phyloP scores from a whole-genome alignment of 202 grass and related monocot species.

The Dendrocalamus latiflorus region DNA sequence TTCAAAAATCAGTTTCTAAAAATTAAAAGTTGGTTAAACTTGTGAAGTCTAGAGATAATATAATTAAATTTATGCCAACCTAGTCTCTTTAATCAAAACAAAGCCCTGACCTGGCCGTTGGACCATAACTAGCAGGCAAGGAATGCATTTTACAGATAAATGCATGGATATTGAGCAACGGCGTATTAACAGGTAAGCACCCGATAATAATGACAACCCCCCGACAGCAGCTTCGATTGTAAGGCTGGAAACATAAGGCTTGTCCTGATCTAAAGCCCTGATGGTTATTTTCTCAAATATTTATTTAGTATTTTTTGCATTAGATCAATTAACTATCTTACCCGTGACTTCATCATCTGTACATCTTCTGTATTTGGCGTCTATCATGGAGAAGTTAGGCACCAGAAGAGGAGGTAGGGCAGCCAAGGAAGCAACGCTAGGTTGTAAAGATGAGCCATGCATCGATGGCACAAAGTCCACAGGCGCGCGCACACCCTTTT shows the following conservation, averaged over 20 bases:
- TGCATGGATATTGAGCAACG: background rate
- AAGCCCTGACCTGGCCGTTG: background rate
- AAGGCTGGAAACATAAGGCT: background rate
- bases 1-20: no score
- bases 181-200: background rate
- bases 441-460: background rate
- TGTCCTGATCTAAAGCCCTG: background rate
- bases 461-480: background rate
- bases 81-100: background rate
- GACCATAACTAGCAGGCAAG: background rate
- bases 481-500: background rate
- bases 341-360: background rate
- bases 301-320: background rate
- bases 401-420: background rate
- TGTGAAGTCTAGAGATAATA: background rate
- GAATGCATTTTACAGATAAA: background rate
- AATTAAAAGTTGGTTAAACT: no score
- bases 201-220: background rate
- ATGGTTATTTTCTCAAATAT: background rate
- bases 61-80: background rate
- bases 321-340: background rate
- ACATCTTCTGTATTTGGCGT: no score
- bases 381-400: background rate
- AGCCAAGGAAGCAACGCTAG: background rate
- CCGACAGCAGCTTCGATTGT: background rate